phyloP scores from a whole-genome alignment of 108 stramenopile genomes.

The Phaeodactylum tricornutum region DNA sequence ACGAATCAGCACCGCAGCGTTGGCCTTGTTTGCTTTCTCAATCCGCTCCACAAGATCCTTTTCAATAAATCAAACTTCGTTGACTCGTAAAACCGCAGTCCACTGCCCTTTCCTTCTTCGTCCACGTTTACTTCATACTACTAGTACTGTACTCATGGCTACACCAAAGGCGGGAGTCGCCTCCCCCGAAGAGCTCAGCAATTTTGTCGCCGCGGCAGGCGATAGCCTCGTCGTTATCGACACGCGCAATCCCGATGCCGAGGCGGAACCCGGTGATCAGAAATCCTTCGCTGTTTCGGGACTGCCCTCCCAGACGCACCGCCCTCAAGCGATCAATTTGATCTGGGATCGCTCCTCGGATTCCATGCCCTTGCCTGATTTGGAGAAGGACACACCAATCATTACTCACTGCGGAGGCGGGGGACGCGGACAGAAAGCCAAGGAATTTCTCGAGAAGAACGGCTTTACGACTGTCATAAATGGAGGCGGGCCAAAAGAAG shows the following conservation, averaged over 20 bases:
- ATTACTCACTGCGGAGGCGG: constrained; percentile 89
- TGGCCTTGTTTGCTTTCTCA: no score
- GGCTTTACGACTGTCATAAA: constrained; percentile 84
- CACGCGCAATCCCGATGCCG: constrained; percentile 62
- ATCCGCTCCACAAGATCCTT: no score
- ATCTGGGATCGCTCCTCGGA: constrained; percentile 51
- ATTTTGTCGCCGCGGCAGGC: constrained; percentile 55
- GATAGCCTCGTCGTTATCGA: constrained; percentile 63
- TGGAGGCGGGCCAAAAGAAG: constrained; percentile 82
- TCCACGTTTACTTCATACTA: no score
- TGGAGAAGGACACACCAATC: constrained; percentile 75
- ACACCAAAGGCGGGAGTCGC: constrained; percentile 75
- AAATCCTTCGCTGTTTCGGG: constrained; percentile 49
- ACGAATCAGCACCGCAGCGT: no score
- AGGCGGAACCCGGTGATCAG: constrained; percentile 66
- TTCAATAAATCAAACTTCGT: no score
- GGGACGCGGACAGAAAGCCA: constrained; percentile 76
- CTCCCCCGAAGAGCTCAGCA: constrained; percentile 49
- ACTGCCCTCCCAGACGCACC: constrained; percentile 26
- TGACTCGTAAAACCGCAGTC: no score
- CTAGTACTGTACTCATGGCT: no score
- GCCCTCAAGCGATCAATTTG: constrained; percentile 53
- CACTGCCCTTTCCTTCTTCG: no score
- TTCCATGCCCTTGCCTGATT: constrained; percentile 66
- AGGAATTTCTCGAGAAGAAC: constrained; percentile 61